Evolutionary conservation across 352 stramenopile genomes (phyloP), one percentile per base, ranked within the genome.

Genomic region (Phytophthora fragariae): DNA sequence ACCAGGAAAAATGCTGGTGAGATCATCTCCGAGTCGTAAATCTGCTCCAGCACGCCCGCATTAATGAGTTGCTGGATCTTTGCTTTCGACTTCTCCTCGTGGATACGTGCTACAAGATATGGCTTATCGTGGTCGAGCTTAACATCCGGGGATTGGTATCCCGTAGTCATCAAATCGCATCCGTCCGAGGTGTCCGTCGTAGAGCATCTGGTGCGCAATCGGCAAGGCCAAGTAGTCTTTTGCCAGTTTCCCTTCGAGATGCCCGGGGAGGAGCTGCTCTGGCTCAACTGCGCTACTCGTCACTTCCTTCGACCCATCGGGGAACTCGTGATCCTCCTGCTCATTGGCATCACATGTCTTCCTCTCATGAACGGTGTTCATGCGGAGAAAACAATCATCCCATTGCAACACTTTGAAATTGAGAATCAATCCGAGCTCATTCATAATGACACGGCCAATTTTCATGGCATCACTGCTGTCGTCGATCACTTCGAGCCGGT

Each of bases 21-120:
- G 5, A 35, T n/a, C 47, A 72, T 53, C 17, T 68, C 58, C 0
- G 58, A 73, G 3, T 73, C 65, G 21, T 68, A 73, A 10, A 68
- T 31, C 27, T 31, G 27, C 27, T 31, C 27, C 27, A 31, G 2
- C 3, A 31, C 27, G 27, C 4, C 27, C 2, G 27, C 27, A 6
- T 31, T 31, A 31, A 31, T 31, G 27, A 31, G 27, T 31, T 31
- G 27, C 27, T 31, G 27, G 27, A 31, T 6, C 3, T 31, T 31
- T 31, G 27, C 27, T 31, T 31, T 31, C 27, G 27, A 4, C 0
- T 31, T 31, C 27, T 31, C 27, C 27, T 31, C 27, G 27, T 31
- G 27, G 27, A 2, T 31, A 2, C 27, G 27, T 31, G 27, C 27
- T 4, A 31, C 27, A 6, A 6, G 27, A 31, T 31, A 5, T 31